Conservation (phyloP, 179 eudicot species). For the Beta corolliflora region DNA sequence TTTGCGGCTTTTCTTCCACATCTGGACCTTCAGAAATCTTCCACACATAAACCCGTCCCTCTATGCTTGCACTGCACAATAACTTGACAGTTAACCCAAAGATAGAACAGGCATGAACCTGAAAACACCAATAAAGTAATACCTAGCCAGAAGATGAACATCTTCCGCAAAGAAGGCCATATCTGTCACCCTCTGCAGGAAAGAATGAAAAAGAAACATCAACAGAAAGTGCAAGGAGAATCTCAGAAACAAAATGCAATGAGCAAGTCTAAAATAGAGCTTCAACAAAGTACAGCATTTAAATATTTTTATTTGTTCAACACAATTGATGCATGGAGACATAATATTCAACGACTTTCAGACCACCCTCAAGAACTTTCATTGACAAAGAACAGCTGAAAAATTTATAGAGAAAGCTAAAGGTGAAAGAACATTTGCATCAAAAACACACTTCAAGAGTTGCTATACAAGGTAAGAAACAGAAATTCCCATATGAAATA, state of each 20-base stretch:
- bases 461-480: not conserved
- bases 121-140: constrained; percentile 23
- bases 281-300: not conserved
- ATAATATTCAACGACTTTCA: not conserved
- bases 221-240: not conserved
- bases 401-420: not conserved
- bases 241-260: not conserved
- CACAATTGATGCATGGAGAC: not conserved
- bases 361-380: not conserved
- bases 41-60: constrained; percentile 91
- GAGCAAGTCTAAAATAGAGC: too few relatives aligned
- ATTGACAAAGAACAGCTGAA: too few relatives aligned
- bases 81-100: constrained; percentile 28
- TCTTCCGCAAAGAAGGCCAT: constrained; percentile 99
- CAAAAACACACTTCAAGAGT: not conserved
- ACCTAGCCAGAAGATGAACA: constrained; percentile 98
- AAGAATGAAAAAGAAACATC: constrained; percentile 18
- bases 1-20: constrained; percentile 86
- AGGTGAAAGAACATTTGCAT: not conserved
- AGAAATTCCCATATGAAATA: not conserved
- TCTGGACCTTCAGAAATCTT: constrained; percentile 87
- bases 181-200: constrained; percentile 88
- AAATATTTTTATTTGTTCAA: not conserved
- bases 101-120: constrained; percentile 6
- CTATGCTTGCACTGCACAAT: constrained; percentile 82